Evolutionary conservation across 2,329 filamentous ascomycete genomes (phyloP), one percentile per base, ranked within the genome.

Genomic region (Lomentospora prolificans): DNA sequence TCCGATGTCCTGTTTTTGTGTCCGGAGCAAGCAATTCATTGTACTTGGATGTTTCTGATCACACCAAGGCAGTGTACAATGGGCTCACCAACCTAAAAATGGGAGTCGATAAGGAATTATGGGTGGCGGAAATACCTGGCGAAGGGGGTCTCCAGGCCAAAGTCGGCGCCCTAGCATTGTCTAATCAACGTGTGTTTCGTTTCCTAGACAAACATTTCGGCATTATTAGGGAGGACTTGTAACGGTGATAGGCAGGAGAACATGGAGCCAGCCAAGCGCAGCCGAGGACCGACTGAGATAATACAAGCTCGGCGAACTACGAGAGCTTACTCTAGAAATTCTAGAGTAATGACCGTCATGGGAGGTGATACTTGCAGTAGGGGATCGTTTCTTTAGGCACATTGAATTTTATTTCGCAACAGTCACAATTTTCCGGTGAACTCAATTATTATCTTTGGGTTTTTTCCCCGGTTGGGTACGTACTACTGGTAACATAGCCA

Each of bases 1-100:
- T 68, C 2, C 55, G 57, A 7, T 68, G 66, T 52, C 65, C 66
- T 1, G 62, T 64, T 1, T 54, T 69, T 0, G 56, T 69, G 4
- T 63, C 67, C 0, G 67, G 64, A 2, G 60, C 61, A 3, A 60
- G 58, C 0, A 53, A 59, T 9, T 58, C 57, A 0, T 58, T 63
- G 3, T 66, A 64, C 55, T 60, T 60, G 41, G 58, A 57, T 39
- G 51, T 54, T 25, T 30, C 61, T 53, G 27, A 25, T 31, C 59
- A 44, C 8, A 62, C 36, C 25, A 58, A 53, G 44, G 58, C 28
- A 17, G 51, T 39, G 3, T 61, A 62, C 39, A 58, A 60, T 22
- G 53, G 57, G 4, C 53, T 54, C 3, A 41, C 64, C 24, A 53
- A 52, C 0, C 41, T 57, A 3, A 31, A 61, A 9, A 24, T 17